Percentiles rank a stretch among this genome's conserved stretches.
Conservation (phyloP, 2,329 filamentous ascomycete species). For the Lachnellula hyalina region DNA sequence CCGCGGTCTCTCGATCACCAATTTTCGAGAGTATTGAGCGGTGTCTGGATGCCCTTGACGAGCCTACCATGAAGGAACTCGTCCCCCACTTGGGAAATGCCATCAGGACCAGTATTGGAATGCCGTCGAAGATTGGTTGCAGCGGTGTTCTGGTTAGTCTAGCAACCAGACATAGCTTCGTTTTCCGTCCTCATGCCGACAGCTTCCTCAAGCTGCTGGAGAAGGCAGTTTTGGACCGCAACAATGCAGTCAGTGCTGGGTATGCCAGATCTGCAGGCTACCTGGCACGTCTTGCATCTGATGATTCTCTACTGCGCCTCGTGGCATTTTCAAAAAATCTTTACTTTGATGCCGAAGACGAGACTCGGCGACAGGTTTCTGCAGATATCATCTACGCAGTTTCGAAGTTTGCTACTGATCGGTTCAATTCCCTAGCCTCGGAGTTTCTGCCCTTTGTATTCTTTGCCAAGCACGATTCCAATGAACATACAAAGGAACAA, state of each 20-base stretch:
- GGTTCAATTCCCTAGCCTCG: constrained; percentile 72
- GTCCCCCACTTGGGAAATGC: constrained; percentile 68
- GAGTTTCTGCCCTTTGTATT: constrained; percentile 82
- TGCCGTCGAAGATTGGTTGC: constrained; percentile 92
- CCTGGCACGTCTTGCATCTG: constrained; percentile 57
- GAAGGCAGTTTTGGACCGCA: constrained; percentile 81
- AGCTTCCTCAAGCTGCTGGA: constrained; percentile 72
- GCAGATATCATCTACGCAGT: constrained; percentile 80
- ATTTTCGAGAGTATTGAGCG: constrained; percentile 90
- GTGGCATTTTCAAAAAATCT: constrained; percentile 54
- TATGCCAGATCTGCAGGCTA: constrained; percentile 88
- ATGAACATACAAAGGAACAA: constrained; percentile 72
- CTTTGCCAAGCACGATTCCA: constrained; percentile 77
- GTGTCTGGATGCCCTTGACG: constrained; percentile 78
- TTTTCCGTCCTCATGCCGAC: constrained; percentile 71
- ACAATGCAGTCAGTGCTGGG: constrained; percentile 85
- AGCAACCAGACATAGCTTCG: constrained; percentile 69
- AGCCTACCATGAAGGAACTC: constrained; percentile 68
- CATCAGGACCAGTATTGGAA: constrained; percentile 80
- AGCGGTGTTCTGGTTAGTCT: constrained; percentile 79
- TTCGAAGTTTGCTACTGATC: constrained; percentile 82
- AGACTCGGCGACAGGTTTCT: constrained; percentile 66
- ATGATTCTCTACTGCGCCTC: constrained; percentile 46
- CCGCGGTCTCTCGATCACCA: constrained; percentile 76
- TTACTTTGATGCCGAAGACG: constrained; percentile 79